These are phyloP conservation scores for Colletotrichum truncatum DNA, from an alignment of 2,329 filamentous ascomycete genomes.

Conservation along the genomic window DNA sequence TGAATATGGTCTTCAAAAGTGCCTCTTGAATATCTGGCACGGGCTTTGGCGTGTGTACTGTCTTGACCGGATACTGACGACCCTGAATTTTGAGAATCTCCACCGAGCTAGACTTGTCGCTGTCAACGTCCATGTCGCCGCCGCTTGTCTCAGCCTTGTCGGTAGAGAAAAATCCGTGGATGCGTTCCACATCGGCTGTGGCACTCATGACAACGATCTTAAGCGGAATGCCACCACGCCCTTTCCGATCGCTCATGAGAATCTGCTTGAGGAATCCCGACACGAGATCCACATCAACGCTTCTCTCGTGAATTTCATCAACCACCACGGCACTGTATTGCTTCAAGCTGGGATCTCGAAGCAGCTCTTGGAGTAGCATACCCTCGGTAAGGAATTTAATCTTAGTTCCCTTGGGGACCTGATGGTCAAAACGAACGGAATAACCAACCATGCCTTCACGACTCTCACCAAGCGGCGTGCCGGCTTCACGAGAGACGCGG, in stretches of 20 bases:
- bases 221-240: conserved; percentile 76
- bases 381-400: conserved; percentile 97
- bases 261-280: conserved; percentile 89
- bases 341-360: conserved; percentile 82
- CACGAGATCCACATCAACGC: conserved; percentile 91
- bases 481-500: conserved; percentile 83
- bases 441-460: conserved; percentile 77
- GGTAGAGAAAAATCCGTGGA: conserved; percentile 76
- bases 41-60: conserved; percentile 77
- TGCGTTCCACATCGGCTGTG: conserved; percentile 85
- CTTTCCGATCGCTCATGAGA: conserved; percentile 67
- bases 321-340: conserved; percentile 92
- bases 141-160: conserved; percentile 27
- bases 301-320: conserved; percentile 96
- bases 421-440: conserved; percentile 92
- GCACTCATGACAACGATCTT: conserved; percentile 98
- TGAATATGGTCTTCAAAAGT: conserved; percentile 82
- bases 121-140: background rate
- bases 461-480: conserved; percentile 58
- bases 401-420: conserved; percentile 80
- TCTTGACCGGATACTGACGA: conserved; percentile 85
- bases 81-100: conserved; percentile 77
- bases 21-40: conserved; percentile 85
- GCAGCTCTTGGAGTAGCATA: conserved; percentile 93
- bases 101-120: conserved; percentile 32